Base-by-base conservation (phyloP, 257 asterid genomes). In the Eustoma russellianum region DNA sequence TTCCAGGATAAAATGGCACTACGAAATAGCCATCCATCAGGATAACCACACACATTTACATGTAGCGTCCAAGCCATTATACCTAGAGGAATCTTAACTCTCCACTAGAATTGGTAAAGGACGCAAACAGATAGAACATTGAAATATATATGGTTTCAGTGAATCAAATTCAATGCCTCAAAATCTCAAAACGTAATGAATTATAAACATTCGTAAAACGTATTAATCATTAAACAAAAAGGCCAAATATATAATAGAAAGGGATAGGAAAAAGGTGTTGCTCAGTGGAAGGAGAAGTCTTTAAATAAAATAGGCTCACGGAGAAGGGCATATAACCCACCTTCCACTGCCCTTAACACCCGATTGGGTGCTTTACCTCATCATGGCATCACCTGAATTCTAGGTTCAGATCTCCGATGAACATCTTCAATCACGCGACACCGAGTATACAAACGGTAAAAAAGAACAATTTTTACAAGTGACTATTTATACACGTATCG, bases 61-160 rank as follows among this genome's bases (percentile, higher is more conserved):
- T 83, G 6, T 86, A 0, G 95, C 94, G 79, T 53, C 94, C 83
- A 55, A 70, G 95, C 94, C 95, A 86, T 86, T 86, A 86, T 56
- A 64, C 75, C 89, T 19, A 46, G 79, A 73, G 86, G 80, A 75
- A 86, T 71, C 2, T 44, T 38, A 18, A 33, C 28, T 12, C 57
- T 78, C 93, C 90, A 63, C 84, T 64, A 63, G 93, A 86, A 86
- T 86, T 83, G 95, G 95, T 86, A 86, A 81, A 63, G 93, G 91
- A 56, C 85, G 95, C 92, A n/a, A 15, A 2, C n/a, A 12, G 14
- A 7, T 24, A 5, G 28, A 13, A 3, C 33, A 8, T 38, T 17
- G 7, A 3, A 15, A n/a, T 15, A 5, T 10, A 24, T 24, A 33
- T 2, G 41, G 4, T 51, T 33, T 33, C 17, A 0, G 9, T 16